These are phyloP conservation scores for Colletotrichum noveboracense DNA, from an alignment of 2,329 filamentous ascomycete species.

Conservation along the genomic window DNA sequence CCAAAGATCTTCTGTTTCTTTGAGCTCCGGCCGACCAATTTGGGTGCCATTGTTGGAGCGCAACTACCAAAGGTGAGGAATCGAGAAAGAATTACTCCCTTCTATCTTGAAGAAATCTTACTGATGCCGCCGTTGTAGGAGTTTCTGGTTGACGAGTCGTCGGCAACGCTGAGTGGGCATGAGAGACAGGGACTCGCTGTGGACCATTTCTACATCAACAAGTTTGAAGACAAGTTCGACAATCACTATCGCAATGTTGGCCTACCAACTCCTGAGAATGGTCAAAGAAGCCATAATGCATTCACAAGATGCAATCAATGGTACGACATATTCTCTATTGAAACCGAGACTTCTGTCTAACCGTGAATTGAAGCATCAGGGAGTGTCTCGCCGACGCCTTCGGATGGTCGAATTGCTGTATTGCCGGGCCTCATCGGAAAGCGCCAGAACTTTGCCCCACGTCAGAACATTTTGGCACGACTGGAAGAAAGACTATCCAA, in stretches of 20 bases:
- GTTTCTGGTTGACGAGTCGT: background rate
- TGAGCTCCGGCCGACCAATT: background rate
- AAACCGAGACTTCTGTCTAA: background rate
- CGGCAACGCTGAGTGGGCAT: background rate
- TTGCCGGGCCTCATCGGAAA: background rate
- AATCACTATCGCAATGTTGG: background rate
- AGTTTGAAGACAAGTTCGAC: background rate
- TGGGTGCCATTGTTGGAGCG: background rate
- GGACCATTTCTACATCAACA: background rate
- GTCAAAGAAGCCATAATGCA: background rate
- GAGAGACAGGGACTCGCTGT: background rate
- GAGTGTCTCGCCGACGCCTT: background rate
- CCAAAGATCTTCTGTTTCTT: background rate
- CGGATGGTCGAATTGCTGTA: background rate
- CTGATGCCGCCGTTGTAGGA: background rate
- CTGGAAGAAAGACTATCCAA: background rate
- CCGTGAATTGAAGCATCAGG: background rate
- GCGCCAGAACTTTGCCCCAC: background rate
- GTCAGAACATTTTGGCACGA: background rate
- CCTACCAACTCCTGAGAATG: background rate
- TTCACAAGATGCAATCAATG: background rate
- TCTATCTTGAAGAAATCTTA: background rate
- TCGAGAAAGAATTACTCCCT: background rate
- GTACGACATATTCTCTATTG: background rate
- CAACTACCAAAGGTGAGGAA: background rate